Base-by-base conservation (phyloP, 192 early-diverging fungal species). In the Allomyces macrogynus region DNA sequence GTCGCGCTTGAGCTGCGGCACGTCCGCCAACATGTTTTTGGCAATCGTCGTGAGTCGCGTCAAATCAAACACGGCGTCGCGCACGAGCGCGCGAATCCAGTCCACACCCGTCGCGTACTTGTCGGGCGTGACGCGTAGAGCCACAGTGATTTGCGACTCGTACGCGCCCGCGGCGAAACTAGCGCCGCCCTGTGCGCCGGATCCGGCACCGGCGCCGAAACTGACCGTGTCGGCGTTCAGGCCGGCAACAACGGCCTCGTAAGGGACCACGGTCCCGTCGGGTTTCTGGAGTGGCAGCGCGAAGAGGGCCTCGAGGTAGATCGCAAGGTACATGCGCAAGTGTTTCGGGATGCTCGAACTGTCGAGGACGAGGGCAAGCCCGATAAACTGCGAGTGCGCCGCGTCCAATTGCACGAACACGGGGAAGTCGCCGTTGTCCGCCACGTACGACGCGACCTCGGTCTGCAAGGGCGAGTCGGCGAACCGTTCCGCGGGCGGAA, bases 251-350 rank as follows among this genome's bases (percentile, higher is more conserved):
- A 83, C 77, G 20, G 73, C 70, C 68, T 83, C 81, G 62, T 77
- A 81, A 9, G 69, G 24, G 5, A 74, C 67, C 40, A 71, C 63
- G 10, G 66, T 66, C 3, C 76, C 75, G 11, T 72, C 66, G 14
- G 70, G 65, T 12, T 67, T 67, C 12, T 75, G 69, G 26, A 83
- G 54, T 10, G 81, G 81, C 2, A 81, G 65, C 7, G 75, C 73
- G 66, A 75, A 83, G 40, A 83, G 73, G 7, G 81, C 72, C 1
- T 76, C 75, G 61, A 81, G 72, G 61, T 76, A 83, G 2, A 83
- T 66, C n/a, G 73, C 65, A 16, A 76, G 64, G 64, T 80, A 81
- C 16, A 76, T 76, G 1, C 80, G 72, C 12, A 81, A 65, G 26
- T 73, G 67, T 23, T 72, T 61, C 18, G 78, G 78, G 43, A 83